These are phyloP conservation scores for Coemansia javaensis DNA, from an alignment of 192 early-diverging fungal species.

Conservation along the genomic window DNA sequence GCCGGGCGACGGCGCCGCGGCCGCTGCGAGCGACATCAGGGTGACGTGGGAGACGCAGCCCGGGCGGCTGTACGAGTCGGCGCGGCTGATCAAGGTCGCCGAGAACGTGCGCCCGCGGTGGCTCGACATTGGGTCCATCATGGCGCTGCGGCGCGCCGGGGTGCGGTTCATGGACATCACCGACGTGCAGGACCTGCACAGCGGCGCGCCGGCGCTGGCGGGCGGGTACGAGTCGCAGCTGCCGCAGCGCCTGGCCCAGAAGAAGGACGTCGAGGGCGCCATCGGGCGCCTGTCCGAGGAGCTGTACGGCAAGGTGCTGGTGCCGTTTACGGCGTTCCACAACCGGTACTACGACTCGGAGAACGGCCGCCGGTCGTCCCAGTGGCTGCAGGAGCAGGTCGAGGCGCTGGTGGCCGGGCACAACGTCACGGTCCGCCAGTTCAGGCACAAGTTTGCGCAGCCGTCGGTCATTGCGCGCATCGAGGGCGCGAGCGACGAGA, in stretches of 20 bases:
- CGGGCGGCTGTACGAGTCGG: constrained; percentile 22
- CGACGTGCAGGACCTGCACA: constrained; percentile 57
- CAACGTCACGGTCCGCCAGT: constrained; percentile 67
- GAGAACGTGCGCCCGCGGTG: constrained; percentile 54
- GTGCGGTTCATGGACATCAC: constrained; percentile 87
- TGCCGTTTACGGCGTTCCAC: constrained; percentile 73
- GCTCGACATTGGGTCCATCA: constrained; percentile 59
- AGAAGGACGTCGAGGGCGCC: constrained; percentile 58
- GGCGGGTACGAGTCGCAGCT: constrained; percentile 23
- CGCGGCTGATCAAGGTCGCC: constrained; percentile 55
- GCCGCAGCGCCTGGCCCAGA: constrained; percentile 53
- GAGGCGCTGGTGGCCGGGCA: constrained; percentile 34
- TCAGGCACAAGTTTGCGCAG: constrained; percentile 80
- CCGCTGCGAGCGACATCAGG: not conserved
- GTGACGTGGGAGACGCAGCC: constrained; percentile 22
- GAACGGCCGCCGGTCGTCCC: constrained; percentile 59
- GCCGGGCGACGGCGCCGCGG: not conserved
- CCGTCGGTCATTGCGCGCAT: constrained; percentile 81
- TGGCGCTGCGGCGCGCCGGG: constrained; percentile 60
- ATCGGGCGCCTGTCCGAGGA: constrained; percentile 59
- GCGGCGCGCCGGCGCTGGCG: not conserved
- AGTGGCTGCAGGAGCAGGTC: constrained; percentile 66
- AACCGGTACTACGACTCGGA: constrained; percentile 87
- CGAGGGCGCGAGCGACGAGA: constrained; percentile 56
- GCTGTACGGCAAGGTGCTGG: constrained; percentile 66